Percentiles rank a stretch among this genome's conserved stretches.
Evolutionary conservation across 2,329 filamentous ascomycete genomes (phyloP).

Genomic region (Sarocladiaceae sp.): DNA sequence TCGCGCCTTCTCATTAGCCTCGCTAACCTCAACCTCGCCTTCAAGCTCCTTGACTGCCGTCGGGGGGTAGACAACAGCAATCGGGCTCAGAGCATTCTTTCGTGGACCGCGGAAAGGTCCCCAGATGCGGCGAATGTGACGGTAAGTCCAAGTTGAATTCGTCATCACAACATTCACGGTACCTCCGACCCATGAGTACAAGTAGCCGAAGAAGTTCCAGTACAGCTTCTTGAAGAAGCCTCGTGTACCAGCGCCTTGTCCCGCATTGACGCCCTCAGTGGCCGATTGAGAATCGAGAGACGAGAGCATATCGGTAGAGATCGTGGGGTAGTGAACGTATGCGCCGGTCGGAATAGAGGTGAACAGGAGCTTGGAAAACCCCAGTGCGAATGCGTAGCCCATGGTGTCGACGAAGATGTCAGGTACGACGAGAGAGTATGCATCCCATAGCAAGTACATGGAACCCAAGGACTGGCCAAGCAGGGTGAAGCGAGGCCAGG

Average conservation of each 20-base stretch:
- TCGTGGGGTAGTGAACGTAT: constrained; percentile 97
- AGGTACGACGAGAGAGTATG: constrained; percentile 84
- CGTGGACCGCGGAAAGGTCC: constrained; percentile 44
- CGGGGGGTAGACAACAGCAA: constrained; percentile 82
- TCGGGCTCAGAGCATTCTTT: constrained; percentile 42
- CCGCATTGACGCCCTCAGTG: constrained; percentile 74
- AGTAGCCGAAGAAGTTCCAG: constrained; percentile 77
- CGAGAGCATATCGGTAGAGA: constrained; percentile 94
- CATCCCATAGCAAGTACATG: constrained; percentile 82
- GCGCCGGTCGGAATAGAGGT: constrained; percentile 76
- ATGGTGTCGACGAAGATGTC: constrained; percentile 97
- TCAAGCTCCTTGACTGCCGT: constrained; percentile 85
- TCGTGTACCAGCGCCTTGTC: constrained; percentile 67
- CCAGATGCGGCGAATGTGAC: constrained; percentile 79
- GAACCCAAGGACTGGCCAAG: constrained; percentile 92
- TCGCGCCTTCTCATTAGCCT: constrained; percentile 63
- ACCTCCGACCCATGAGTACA: constrained; percentile 80
- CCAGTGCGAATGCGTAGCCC: constrained; percentile 91
- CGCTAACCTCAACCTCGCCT: constrained; percentile 66
- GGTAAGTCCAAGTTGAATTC: constrained; percentile 92
- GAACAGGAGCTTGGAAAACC: constrained; percentile 79
- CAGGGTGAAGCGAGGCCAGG: constrained; percentile 89
- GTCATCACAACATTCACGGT: constrained; percentile 94
- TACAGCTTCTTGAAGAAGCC: constrained; percentile 74
- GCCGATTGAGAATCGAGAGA: constrained; percentile 66